Percentiles rank a stretch among this genome's conserved stretches.
Evolutionary conservation across 805 yeast species (phyloP).

Genomic region (Ogataea trehaloabstinens): DNA sequence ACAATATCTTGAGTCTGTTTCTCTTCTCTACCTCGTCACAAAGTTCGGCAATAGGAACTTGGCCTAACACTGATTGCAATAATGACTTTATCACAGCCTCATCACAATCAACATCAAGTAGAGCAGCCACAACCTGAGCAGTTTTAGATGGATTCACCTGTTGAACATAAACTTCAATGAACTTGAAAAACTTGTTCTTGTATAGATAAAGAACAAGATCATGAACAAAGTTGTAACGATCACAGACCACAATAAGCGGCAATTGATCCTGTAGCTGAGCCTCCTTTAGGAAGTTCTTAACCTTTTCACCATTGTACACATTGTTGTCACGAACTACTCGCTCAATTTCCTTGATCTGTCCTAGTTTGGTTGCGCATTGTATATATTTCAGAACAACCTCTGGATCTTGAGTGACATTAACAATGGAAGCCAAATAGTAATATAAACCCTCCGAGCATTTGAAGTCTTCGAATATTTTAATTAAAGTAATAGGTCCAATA

Average conservation of each 20-base stretch:
- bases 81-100: constrained; percentile 80
- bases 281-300: constrained; percentile 94
- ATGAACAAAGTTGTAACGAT: constrained; percentile 85
- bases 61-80: constrained; percentile 83
- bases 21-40: constrained; percentile 96
- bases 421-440: constrained; percentile 90
- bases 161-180: constrained; percentile 96
- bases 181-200: constrained; percentile 93
- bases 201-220: constrained; percentile 90
- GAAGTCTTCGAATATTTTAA: constrained; percentile 90
- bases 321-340: constrained; percentile 92
- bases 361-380: constrained; percentile 87
- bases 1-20: constrained; percentile 83
- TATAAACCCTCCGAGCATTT: constrained; percentile 91
- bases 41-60: constrained; percentile 86
- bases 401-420: constrained; percentile 88
- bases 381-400: constrained; percentile 96
- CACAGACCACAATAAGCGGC: constrained; percentile 95
- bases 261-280: constrained; percentile 91
- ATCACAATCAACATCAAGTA: constrained; percentile 96
- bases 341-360: constrained; percentile 92
- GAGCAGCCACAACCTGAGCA: constrained; percentile 94
- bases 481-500: constrained; percentile 80
- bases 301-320: constrained; percentile 95
- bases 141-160: constrained; percentile 95